Evolutionary conservation across 768 basidiomycete genomes (phyloP).

Genomic region (Tricholoma hemisulphureum): DNA sequence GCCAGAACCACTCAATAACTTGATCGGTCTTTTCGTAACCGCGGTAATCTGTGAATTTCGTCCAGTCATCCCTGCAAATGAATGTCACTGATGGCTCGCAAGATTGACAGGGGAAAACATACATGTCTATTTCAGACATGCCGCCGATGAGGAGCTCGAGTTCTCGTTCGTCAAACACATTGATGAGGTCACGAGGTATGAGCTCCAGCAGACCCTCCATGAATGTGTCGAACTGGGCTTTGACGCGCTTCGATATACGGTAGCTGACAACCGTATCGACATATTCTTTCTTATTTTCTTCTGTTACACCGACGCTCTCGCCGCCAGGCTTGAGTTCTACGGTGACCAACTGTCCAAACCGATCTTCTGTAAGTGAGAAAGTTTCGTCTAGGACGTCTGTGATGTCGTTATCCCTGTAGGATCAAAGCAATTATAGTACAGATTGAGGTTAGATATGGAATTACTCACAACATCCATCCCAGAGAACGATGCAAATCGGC

Average conservation of each 20-base stretch:
- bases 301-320: constrained; percentile 59
- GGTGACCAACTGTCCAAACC: constrained; percentile 69
- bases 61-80: constrained; percentile 75
- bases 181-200: constrained; percentile 78
- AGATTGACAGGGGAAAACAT: constrained; percentile 22
- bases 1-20: constrained; percentile 96
- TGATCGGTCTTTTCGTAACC: constrained; percentile 84
- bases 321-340: constrained; percentile 67
- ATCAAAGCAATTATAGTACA: background rate
- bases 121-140: constrained; percentile 91
- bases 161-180: constrained; percentile 90
- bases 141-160: constrained; percentile 88
- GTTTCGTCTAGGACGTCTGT: constrained; percentile 74
- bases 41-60: constrained; percentile 90
- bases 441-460: background rate
- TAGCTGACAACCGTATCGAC: constrained; percentile 78
- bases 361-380: constrained; percentile 69
- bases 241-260: constrained; percentile 77
- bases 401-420: constrained; percentile 66
- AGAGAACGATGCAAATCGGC: constrained; percentile 68
- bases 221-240: constrained; percentile 83
- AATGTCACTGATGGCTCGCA: constrained; percentile 5
- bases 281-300: constrained; percentile 76
- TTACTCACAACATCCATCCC: constrained; percentile 70
- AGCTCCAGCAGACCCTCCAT: constrained; percentile 84